phyloP scores from a whole-genome alignment of 306 rosid genomes.

The Gleditsia sinensis region DNA sequence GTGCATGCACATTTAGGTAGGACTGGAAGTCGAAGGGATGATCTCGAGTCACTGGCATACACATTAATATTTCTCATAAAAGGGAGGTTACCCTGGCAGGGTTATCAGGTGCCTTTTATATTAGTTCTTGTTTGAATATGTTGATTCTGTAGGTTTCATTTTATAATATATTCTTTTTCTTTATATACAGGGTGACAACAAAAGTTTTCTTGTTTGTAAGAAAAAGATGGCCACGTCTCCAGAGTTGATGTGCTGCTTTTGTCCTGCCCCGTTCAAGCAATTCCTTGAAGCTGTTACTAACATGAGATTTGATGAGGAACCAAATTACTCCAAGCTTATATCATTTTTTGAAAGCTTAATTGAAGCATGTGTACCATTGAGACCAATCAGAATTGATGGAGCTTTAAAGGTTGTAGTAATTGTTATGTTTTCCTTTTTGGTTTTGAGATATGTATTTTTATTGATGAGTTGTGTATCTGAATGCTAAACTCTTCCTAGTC shows the following conservation, averaged over 20 bases:
- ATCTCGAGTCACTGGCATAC: constrained; percentile 93
- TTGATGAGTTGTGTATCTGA: constrained; percentile 7
- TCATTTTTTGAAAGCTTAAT: constrained; percentile 81
- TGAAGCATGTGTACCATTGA: constrained; percentile 71
- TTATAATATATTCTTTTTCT: neutral
- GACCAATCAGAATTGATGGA: constrained; percentile 93
- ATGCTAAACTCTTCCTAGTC: constrained; percentile 19
- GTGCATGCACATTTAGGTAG: constrained; percentile 99
- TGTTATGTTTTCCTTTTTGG: neutral
- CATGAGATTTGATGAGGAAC: constrained; percentile 95
- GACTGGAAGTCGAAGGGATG: constrained; percentile 94
- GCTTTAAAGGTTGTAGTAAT: constrained; percentile 71
- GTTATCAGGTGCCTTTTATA: constrained; percentile 71
- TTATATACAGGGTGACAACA: constrained; percentile 84
- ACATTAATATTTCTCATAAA: constrained; percentile 84
- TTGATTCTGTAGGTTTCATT: constrained; percentile 27
- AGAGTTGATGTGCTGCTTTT: constrained; percentile 89
- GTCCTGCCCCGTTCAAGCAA: constrained; percentile 85
- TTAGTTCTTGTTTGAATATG: neutral
- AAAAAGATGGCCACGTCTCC: constrained; percentile 92
- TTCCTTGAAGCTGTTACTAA: constrained; percentile 87
- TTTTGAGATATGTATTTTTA: neutral
- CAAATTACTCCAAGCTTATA: constrained; percentile 85
- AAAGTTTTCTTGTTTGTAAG: constrained; percentile 95
- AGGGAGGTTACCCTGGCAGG: constrained; percentile 98